These are phyloP conservation scores for Houttuynia cordata DNA, from an alignment of 164 flowering plant genomes.

Conservation along the genomic window DNA sequence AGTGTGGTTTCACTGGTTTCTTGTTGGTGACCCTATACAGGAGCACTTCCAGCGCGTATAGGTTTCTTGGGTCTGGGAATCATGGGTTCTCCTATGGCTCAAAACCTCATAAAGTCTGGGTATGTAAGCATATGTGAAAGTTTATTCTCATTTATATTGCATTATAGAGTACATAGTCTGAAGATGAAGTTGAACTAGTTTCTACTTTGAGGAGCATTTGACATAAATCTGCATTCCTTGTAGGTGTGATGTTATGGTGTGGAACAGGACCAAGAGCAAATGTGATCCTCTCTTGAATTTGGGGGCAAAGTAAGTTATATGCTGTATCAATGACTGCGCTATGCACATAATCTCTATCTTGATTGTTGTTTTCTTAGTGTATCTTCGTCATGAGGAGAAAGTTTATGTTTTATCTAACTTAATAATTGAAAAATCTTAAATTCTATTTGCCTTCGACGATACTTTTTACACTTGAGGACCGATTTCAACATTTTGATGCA, in stretches of 20 bases:
- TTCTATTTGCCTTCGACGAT: too few species aligned
- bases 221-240: constrained; percentile 1
- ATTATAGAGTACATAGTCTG: too few species aligned
- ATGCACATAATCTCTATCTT: too few species aligned
- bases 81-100: constrained; percentile 97
- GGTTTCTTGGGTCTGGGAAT: constrained; percentile 92
- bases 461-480: too few species aligned
- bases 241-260: constrained; percentile 84
- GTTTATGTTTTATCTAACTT: too few species aligned
- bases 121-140: constrained; percentile 12
- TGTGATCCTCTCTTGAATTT: constrained; percentile 80
- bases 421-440: too few species aligned
- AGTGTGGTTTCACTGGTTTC: neutral
- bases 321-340: neutral
- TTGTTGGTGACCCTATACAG: constrained; percentile 5
- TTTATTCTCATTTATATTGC: neutral
- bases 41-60: constrained; percentile 28
- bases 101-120: constrained; percentile 87
- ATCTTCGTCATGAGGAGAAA: too few species aligned
- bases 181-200: neutral
- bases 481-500: too few species aligned
- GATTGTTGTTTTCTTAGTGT: too few species aligned
- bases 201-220: neutral
- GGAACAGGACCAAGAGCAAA: constrained; percentile 96
- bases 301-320: constrained; percentile 73